Conservation (phyloP, 2,329 filamentous ascomycete genomes). For the Sporothrix inflata region DNA sequence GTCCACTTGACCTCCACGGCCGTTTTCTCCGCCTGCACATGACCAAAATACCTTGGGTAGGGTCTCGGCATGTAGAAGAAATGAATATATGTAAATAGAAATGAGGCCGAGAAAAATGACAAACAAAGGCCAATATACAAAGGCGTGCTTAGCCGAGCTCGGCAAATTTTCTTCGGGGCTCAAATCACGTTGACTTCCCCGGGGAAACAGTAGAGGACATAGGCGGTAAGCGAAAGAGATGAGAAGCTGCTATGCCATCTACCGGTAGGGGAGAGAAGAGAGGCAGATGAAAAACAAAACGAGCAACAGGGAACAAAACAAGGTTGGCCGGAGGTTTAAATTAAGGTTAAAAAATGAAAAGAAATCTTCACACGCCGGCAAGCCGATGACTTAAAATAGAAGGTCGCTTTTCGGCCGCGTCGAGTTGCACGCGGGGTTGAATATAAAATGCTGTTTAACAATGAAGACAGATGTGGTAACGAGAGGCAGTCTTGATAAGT, state of each 20-base stretch:
- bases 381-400: background rate
- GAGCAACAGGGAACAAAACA: constrained; percentile 4
- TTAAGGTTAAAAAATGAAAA: background rate
- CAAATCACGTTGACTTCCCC: background rate
- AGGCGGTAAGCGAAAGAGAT: no score
- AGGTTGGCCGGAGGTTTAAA: background rate
- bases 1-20: background rate
- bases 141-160: constrained; percentile 20
- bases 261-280: background rate
- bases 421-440: background rate
- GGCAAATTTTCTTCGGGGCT: constrained; percentile 1
- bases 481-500: background rate
- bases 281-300: background rate
- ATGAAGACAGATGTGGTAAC: background rate
- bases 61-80: background rate
- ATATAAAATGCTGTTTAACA: background rate
- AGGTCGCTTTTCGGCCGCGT: background rate
- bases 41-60: background rate
- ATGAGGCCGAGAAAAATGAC: background rate
- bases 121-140: background rate
- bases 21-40: background rate
- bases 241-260: background rate
- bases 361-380: background rate
- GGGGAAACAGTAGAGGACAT: background rate
- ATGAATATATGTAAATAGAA: background rate